Evolutionary conservation across 2,329 filamentous ascomycete genomes (phyloP), one percentile per base, ranked within the genome.

Genomic region (Phoma herbarum): DNA sequence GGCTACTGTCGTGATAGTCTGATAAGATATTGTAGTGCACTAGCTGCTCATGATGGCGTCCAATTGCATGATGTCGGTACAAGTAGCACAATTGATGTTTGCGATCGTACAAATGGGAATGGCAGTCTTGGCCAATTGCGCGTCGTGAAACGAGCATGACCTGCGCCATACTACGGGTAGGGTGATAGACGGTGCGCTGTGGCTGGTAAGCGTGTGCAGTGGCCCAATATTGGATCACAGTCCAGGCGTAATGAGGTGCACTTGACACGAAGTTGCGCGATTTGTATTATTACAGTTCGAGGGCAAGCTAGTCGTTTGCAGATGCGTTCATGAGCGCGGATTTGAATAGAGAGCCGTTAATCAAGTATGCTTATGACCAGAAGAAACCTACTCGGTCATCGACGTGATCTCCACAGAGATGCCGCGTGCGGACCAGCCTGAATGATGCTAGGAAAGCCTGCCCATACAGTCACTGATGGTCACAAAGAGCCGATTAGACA

Each of bases 121-220:
- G 7, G 22, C 12, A 5, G 10, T 10, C 1, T 33, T 29, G 31
- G 14, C 56, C 50, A 59, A 50, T 54, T 9, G 29, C 4, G 20
- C 5, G 7, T 50, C 20, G 12, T 22, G n/a, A 46, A 9, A 9
- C 14, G 2, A 37, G 31, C 45, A 51, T 54, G 50, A 42, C 35
- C 41, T 54, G 41, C 41, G 50, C 39, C 50, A 51, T 46, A 29
- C 20, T 45, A 42, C 23, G 31, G n/a, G 31, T 22, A 22, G 20
- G 16, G 50, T 25, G 37, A 11, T 12, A 25, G 31, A 35, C 25
- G 20, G 44, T 41, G 45, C 20, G 16, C 31, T 59, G 56, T 54
- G 56, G 56, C 56, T 54, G 50, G 50, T 54, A 39, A 37, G 18
- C 18, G 25, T 18, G n/a, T 23, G 50, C 45, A 16, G 31, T 59